A percentile compares a stretch with the other conserved stretches of the same genome.
Evolutionary conservation across 257 asterid genomes (phyloP).

Genomic region (Fraxinus excelsior): DNA sequence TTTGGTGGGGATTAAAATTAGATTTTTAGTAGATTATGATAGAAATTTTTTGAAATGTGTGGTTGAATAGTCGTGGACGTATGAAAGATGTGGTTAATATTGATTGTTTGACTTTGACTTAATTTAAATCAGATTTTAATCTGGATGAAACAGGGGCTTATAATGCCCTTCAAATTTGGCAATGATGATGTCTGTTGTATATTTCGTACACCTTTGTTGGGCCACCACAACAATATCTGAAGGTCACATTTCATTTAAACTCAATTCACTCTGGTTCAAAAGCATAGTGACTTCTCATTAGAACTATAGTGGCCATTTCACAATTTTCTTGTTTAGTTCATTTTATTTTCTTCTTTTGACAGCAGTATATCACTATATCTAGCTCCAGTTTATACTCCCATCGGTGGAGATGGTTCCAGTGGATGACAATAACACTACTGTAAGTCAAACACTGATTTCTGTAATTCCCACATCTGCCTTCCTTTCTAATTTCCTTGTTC

Average conservation of each 20-base stretch:
- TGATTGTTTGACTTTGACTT: too few species aligned
- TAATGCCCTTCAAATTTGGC: constrained; percentile 21
- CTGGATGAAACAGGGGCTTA: too few species aligned
- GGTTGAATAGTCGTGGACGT: too few species aligned
- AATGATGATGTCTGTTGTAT: constrained; percentile 7
- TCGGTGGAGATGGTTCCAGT: constrained; percentile 66
- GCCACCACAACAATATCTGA: background rate
- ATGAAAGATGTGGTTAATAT: too few species aligned
- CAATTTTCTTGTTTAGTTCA: constrained; percentile 8
- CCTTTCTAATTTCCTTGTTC: constrained; percentile 25
- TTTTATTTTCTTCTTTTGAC: constrained; percentile 31
- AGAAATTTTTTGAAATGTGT: too few species aligned
- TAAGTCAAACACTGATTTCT: constrained; percentile 41
- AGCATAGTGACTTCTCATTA: constrained; percentile 7
- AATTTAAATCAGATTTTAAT: too few species aligned
- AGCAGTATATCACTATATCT: constrained; percentile 74
- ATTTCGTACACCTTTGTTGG: background rate
- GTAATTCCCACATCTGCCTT: constrained; percentile 12
- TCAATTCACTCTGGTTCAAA: constrained; percentile 8
- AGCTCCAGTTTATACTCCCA: constrained; percentile 58
- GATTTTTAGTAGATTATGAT: too few species aligned
- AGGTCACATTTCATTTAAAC: constrained; percentile 21
- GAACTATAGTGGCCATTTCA: constrained; percentile 13
- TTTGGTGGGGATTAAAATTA: too few species aligned
- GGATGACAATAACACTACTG: constrained; percentile 87